Evolutionary conservation across 2,329 filamentous ascomycete species (phyloP).

Genomic region (Kalaharituber pfeilii): DNA sequence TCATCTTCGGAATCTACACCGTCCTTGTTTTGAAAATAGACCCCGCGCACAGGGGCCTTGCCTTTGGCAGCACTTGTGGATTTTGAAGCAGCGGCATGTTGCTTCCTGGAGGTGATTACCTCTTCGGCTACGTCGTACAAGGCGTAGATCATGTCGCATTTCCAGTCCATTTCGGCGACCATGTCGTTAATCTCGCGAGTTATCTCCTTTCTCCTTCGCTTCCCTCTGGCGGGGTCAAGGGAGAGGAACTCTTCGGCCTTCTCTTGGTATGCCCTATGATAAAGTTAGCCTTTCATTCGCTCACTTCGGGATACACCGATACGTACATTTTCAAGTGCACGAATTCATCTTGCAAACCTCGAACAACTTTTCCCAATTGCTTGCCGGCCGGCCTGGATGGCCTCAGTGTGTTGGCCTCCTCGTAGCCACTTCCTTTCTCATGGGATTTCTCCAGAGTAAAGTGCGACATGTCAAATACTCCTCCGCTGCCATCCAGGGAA

Average conservation of each 20-base stretch:
- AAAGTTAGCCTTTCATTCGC: not conserved
- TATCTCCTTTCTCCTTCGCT: conserved; percentile 20
- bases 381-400: conserved; percentile 19
- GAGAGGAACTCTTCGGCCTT: conserved; percentile 21
- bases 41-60: not conserved
- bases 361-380: conserved; percentile 20
- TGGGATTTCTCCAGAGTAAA: conserved; percentile 15
- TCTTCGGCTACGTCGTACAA: conserved; percentile 23
- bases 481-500: conserved; percentile 13
- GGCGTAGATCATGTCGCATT: conserved; percentile 23
- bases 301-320: not conserved
- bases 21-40: not conserved
- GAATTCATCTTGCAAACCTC: conserved; percentile 23
- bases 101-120: conserved; percentile 2
- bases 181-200: conserved; percentile 21
- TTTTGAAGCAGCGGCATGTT: not conserved
- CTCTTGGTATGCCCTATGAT: conserved; percentile 19
- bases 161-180: conserved; percentile 22
- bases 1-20: conserved; percentile 2
- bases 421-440: conserved; percentile 9
- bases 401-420: conserved; percentile 19
- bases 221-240: conserved; percentile 21
- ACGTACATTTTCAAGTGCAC: conserved; percentile 22
- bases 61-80: not conserved
- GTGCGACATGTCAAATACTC: conserved; percentile 16